Conservation (phyloP, 148 eudicot species). For the Simmondsia chinensis region DNA sequence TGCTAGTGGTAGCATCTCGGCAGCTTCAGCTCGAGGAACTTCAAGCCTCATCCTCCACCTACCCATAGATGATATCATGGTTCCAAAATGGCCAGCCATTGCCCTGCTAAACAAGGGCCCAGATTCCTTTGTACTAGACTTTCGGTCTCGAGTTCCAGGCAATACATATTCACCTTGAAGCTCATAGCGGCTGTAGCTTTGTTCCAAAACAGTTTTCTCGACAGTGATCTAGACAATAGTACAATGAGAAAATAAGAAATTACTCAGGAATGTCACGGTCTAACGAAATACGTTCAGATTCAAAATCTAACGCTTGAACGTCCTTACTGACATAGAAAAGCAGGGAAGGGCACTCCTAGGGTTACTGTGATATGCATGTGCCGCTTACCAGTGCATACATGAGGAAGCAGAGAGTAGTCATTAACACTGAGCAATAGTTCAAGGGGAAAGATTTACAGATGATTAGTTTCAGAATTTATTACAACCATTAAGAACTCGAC, state of each 20-base stretch:
- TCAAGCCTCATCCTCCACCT: conserved; percentile 98
- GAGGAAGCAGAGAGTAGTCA: too few species aligned
- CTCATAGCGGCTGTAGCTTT: conserved; percentile 87
- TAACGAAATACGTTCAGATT: not conserved
- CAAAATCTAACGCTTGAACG: too few species aligned
- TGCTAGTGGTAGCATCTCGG: conserved; percentile 99
- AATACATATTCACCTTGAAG: conserved; percentile 97
- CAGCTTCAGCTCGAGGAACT: conserved; percentile 97
- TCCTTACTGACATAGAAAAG: too few species aligned
- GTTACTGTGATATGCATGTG: too few species aligned
- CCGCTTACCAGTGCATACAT: too few species aligned
- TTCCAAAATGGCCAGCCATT: conserved; percentile 87
- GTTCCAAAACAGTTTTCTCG: conserved; percentile 92
- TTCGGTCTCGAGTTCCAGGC: conserved; percentile 89
- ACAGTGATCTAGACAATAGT: conserved; percentile 64
- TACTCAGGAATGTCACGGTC: not conserved
- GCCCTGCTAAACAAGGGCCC: conserved; percentile 72
- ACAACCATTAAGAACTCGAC: too few species aligned
- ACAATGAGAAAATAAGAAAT: conserved; percentile 1
- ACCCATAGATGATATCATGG: conserved; percentile 93
- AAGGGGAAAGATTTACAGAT: too few species aligned
- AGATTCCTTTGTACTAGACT: conserved; percentile 46
- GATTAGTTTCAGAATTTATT: too few species aligned
- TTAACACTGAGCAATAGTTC: too few species aligned
- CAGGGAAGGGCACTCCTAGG: too few species aligned